Base-by-base conservation (phyloP, 345 rosid genomes). In the Moricandia arvensis region DNA sequence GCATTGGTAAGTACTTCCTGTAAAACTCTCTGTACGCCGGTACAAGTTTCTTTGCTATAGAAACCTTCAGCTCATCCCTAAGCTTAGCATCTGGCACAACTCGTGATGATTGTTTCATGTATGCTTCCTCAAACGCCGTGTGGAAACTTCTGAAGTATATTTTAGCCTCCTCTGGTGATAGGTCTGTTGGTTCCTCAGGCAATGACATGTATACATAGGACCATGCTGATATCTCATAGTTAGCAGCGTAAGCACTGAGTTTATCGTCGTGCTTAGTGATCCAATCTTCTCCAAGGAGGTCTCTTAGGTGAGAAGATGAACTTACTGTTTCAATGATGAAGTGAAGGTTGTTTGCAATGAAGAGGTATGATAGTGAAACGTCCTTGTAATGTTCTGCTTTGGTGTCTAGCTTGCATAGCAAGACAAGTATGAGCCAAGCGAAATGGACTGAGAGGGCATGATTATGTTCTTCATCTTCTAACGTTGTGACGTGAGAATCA, bases 221-320 rank as follows among this genome's bases (percentile, higher is more conserved):
- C 98, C 99, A 95, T 12, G 88, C 96, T 47, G 88, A 71, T 27
- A 82, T 78, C 78, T 88, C 93, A 10, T 88, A 88, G 76, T 86
- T 90, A 13, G 72, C 60, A 8, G 82, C 83, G 75, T 88, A 88
- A 45, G 84, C 90, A 35, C 68, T 74, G 30, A 89, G 87, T 74
- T 88, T 95, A 65, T 75, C 70, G 0, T 55, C 81, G 35, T 90
- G 93, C 55, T 59, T 79, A 5, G 51, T 51, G 59, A 89, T n/a
- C 99, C 99, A 95, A 47, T 87, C 86, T 4, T 85, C 88, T 26
- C 99, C 94, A 10, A 92, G 89, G 73, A 89, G 82, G 49, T 82
- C 15, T 63, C 75, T 83, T 29, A 95, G 83, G 62, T 73, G 76
- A 63, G 85, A 79, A 60, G 86, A 80, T 59, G 85, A 77, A 11